Evolutionary conservation across 2,329 filamentous ascomycete species (phyloP), one percentile per base, ranked within the genome.

Genomic region (Teratosphaeria epicoccoides): DNA sequence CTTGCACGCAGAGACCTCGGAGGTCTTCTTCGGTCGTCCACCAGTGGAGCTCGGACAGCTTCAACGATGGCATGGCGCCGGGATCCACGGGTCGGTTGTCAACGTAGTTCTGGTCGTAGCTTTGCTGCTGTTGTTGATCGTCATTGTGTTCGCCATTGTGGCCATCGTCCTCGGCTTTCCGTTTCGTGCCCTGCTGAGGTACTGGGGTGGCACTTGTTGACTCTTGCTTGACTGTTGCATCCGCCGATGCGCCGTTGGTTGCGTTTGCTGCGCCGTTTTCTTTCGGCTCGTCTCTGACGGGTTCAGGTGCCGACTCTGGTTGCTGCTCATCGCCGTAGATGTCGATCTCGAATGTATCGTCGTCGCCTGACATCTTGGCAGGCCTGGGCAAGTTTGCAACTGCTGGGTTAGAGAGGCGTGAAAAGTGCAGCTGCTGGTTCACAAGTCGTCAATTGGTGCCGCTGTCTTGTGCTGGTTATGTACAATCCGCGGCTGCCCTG

Each of bases 1-100:
- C 87, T 23, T 86, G 77, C 4, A 57, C 55, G 52, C 59, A 62
- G 87, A 89, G 96, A 48, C 85, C 87, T 49, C 93, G 85, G 52
- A 98, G 81, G 61, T 97, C 89, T 64, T 98, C 93, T 66, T 98
- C 93, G 2, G 87, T 95, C 25, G 84, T 90, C 91, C 91, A 97
- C 93, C 93, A 98, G 68, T 87, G 86, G 9, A 98, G 75, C 47
- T 97, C 93, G 2, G 88, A 90, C 50, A 97, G 81, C 68, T 95
- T 82, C 25, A 97, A 72, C 0, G 90, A 89, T 23, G 82, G 75
- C 4, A 79, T 82, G 2, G 82, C 82, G 55, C 77, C 77, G 1
- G 77, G 76, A 53, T 84, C 81, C 4, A 76, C 66, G 1, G 73
- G 74, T 23, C 78, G 72, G 25, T 47, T 33, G 51, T 57, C 50